Conservation (phyloP, 129 eudicot species). For the Helianthus tuberosus region DNA sequence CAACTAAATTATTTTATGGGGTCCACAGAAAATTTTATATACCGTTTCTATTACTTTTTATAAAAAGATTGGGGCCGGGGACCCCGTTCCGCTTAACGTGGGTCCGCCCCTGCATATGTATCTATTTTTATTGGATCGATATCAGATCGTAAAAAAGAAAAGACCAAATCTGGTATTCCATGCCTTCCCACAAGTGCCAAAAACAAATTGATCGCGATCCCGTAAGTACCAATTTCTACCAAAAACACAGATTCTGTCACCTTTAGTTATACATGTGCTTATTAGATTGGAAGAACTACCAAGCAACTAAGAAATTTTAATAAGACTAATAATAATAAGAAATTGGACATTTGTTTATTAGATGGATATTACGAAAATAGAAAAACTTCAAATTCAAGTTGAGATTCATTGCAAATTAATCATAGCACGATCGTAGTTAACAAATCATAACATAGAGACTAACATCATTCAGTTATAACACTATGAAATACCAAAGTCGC, state of each 20-base stretch:
- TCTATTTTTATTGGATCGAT: constrained; percentile 48
- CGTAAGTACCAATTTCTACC: constrained; percentile 56
- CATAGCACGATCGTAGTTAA: background rate
- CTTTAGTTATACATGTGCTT: constrained; percentile 16
- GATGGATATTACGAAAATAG: no score
- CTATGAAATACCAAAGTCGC: constrained; percentile 13
- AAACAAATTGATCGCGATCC: constrained; percentile 79
- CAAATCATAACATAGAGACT: background rate
- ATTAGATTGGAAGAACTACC: constrained; percentile 85
- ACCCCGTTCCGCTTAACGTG: no score
- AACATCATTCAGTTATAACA: background rate
- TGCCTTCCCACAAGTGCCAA: constrained; percentile 91
- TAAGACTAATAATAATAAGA: no score
- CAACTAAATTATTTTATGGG: no score
- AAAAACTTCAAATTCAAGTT: no score
- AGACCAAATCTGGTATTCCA: constrained; percentile 88
- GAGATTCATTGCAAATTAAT: no score
- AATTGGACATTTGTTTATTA: no score
- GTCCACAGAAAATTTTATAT: no score
- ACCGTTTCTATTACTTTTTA: no score
- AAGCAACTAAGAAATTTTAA: constrained; percentile 26
- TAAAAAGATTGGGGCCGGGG: no score
- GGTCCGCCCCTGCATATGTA: no score
- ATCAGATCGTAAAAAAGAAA: constrained; percentile 92
- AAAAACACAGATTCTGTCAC: background rate